Percentiles rank a stretch among this genome's conserved stretches.
Evolutionary conservation across 345 rosid genomes (phyloP).

Genomic region (Euphorbia pulcherrima): DNA sequence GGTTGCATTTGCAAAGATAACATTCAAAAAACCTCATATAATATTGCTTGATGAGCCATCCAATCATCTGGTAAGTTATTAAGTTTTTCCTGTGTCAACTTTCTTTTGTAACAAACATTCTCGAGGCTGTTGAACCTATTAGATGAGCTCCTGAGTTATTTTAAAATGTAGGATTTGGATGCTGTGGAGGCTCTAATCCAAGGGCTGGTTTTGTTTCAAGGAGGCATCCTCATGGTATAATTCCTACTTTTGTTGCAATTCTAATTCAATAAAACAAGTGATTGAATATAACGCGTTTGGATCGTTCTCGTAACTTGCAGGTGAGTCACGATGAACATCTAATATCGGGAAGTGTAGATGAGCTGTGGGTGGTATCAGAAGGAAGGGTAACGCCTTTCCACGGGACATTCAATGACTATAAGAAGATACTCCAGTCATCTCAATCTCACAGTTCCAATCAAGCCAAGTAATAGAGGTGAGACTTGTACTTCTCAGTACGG

Average conservation of each 20-base stretch:
- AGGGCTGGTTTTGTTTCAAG: slow-evolving; percentile 95
- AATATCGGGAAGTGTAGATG: slow-evolving; percentile 95
- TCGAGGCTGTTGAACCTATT: background rate
- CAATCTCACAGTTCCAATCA: background rate
- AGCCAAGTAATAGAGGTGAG: background rate
- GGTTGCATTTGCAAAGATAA: slow-evolving; percentile 97
- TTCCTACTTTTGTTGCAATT: background rate
- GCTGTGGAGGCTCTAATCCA: slow-evolving; percentile 98
- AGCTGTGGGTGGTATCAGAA: slow-evolving; percentile 83
- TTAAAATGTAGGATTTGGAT: slow-evolving; percentile 74
- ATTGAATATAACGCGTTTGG: background rate
- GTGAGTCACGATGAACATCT: slow-evolving; percentile 98
- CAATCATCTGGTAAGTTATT: slow-evolving; percentile 91
- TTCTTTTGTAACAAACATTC: background rate
- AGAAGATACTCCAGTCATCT: slow-evolving; percentile 71
- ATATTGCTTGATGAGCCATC: slow-evolving; percentile 97
- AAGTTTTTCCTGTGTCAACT: background rate
- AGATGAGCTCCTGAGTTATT: background rate
- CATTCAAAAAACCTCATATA: slow-evolving; percentile 97
- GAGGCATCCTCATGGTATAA: slow-evolving; percentile 90
- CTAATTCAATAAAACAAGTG: background rate
- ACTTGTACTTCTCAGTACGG: background rate
- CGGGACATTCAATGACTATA: slow-evolving; percentile 88
- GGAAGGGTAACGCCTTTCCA: slow-evolving; percentile 72
- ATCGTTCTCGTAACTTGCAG: slow-evolving; percentile 34